phyloP scores from a whole-genome alignment of 1,284 basidiomycete species.

The Ganoderma lucidum region DNA sequence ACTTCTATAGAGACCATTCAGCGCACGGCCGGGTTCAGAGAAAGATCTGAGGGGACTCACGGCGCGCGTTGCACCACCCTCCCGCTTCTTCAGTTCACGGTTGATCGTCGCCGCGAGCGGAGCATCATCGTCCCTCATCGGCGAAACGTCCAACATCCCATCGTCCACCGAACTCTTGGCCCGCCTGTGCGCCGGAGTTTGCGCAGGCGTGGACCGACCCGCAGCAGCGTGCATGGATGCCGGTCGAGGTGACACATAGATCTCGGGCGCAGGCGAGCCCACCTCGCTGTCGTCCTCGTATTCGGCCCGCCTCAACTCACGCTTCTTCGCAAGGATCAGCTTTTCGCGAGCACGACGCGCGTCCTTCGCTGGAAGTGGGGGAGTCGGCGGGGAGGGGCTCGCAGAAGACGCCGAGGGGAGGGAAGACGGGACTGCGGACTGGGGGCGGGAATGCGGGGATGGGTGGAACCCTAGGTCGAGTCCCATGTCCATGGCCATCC shows the following conservation, averaged over 20 bases:
- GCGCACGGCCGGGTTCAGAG: background rate
- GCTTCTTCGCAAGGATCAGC: constrained; percentile 74
- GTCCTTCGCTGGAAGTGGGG: constrained; percentile 66
- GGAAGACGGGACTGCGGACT: background rate
- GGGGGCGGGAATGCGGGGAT: background rate
- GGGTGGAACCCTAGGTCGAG: constrained; percentile 15
- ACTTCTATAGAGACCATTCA: constrained; percentile 45
- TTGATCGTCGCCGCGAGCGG: constrained; percentile 72
- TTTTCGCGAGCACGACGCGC: constrained; percentile 73
- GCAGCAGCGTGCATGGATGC: background rate
- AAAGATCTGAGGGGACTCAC: constrained; percentile 46
- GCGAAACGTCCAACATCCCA: constrained; percentile 50
- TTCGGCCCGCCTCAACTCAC: constrained; percentile 58
- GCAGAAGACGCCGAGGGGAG: constrained; percentile 3
- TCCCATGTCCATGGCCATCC: constrained; percentile 34
- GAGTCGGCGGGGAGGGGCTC: constrained; percentile 22
- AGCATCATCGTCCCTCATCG: constrained; percentile 55
- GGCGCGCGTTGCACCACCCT: constrained; percentile 55
- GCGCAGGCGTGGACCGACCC: background rate
- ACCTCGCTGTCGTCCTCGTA: constrained; percentile 54
- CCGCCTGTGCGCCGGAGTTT: constrained; percentile 40
- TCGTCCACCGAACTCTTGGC: constrained; percentile 39
- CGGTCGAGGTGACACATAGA: background rate
- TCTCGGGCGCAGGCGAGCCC: constrained; percentile 9
- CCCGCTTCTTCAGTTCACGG: constrained; percentile 68